A percentile compares a stretch with the other conserved stretches of the same genome.
These are phyloP conservation scores for Ogataea saltuana DNA, from an alignment of 805 yeast genomes.

Conservation along the genomic window DNA sequence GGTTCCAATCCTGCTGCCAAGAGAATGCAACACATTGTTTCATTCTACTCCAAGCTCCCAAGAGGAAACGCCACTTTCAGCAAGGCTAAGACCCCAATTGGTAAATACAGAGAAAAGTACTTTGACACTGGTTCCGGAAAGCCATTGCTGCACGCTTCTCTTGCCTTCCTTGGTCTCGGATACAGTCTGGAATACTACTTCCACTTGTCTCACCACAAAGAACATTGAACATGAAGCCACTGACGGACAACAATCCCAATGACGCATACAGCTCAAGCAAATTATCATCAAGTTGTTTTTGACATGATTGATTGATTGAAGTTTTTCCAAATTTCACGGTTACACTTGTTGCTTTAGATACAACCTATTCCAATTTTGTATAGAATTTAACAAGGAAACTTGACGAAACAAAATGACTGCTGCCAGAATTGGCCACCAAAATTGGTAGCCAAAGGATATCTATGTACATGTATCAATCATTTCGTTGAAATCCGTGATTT, in stretches of 20 bases:
- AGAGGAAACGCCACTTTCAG: conserved; percentile 84
- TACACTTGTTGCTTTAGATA: too few relatives aligned
- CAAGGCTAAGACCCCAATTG: conserved; percentile 66
- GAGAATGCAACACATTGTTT: conserved; percentile 92
- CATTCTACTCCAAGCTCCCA: conserved; percentile 94
- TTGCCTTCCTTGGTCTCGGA: conserved; percentile 70
- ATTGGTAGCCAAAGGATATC: too few relatives aligned
- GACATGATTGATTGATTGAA: too few relatives aligned
- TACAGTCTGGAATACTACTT: conserved; percentile 92
- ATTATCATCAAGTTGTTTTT: too few relatives aligned
- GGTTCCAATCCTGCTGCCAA: conserved; percentile 96
- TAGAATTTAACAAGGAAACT: too few relatives aligned
- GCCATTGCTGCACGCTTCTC: conserved; percentile 77
- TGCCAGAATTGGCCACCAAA: too few relatives aligned
- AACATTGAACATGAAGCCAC: conserved; percentile 36
- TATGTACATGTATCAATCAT: conserved; percentile 44
- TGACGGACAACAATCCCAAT: neutral
- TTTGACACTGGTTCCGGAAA: conserved; percentile 81
- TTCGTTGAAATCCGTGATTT: conserved; percentile 47
- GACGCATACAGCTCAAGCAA: neutral
- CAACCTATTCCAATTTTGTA: too few relatives aligned
- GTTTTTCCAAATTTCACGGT: too few relatives aligned
- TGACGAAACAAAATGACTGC: too few relatives aligned
- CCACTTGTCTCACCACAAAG: conserved; percentile 72
- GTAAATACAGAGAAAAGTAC: conserved; percentile 82